Evolutionary conservation across 1,139 yeast species (phyloP), one percentile per base, ranked within the genome.

Genomic region (Yamadazyma spencermartinsiae): DNA sequence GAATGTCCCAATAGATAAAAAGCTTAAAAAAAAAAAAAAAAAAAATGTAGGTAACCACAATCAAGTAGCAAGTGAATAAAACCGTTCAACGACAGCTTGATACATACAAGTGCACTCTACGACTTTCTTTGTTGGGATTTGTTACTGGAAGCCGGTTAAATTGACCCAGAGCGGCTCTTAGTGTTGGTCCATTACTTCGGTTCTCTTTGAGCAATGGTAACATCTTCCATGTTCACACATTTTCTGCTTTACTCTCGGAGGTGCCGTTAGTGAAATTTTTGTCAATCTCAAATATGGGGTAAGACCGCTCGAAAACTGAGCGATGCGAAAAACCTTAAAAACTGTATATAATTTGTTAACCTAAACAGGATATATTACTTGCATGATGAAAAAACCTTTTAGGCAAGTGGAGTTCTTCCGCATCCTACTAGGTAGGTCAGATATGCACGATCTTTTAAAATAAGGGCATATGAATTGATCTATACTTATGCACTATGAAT

Each of bases 341-440:
- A 14, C 19, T 28, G 31, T 16, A 28, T 16, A 28, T 28, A 15
- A 28, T 30, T n/a, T n/a, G 15, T 30, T 30, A 18, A 19, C 33
- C 58, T 48, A 41, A 45, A 37, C 28, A 44, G 61, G 63, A 37
- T 52, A 47, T 49, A 50, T 48, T 46, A 39, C 29, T 15, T 48
- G 53, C 55, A 46, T 46, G 36, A 44, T 27, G 41, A 40, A 32
- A 44, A 35, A 55, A 60, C 51, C 37, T 35, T 35, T 46, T 46
- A 60, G 58, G 38, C 30, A 34, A 37, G 34, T 23, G 31, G 33
- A 36, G 34, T 35, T 42, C 42, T 58, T 53, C 61, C 60, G 30
- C 61, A 46, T 51, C 55, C 50, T 31, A 63, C 58, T 42, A 38
- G 36, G 49, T 49, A 48, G 61, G 57, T 45, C 46, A 34, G 24